These are phyloP conservation scores for Pseudocohnilembus persalinus DNA, from an alignment of 169 alveolate genomes.

Conservation along the genomic window DNA sequence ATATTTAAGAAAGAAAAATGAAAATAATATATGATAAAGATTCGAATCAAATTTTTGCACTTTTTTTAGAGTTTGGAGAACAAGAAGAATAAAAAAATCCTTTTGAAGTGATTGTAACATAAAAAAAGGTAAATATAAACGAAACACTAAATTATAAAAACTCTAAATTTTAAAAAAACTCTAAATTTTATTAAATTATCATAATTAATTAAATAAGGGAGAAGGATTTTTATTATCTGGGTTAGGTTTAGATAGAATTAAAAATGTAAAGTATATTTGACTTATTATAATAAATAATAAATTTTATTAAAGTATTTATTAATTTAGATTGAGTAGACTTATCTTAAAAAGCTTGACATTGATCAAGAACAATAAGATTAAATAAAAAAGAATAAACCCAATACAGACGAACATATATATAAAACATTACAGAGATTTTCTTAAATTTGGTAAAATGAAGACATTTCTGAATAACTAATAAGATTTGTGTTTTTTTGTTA, in stretches of 20 bases:
- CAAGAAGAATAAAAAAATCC: not conserved
- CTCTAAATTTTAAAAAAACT: too few relatives aligned
- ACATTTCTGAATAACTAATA: not conserved
- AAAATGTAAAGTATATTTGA: not conserved
- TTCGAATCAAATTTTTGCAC: not conserved
- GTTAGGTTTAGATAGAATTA: too few relatives aligned
- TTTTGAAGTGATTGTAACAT: not conserved
- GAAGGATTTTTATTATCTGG: not conserved
- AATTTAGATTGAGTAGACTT: too few relatives aligned
- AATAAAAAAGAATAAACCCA: not conserved
- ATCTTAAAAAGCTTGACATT: too few relatives aligned
- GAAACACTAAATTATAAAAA: too few relatives aligned
- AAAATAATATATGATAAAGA: not conserved
- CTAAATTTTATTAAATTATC: too few relatives aligned
- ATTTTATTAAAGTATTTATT: too few relatives aligned
- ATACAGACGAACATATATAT: not conserved
- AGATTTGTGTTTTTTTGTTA: not conserved
- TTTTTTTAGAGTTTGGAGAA: not conserved
- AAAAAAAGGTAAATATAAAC: not conserved
- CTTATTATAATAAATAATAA: too few relatives aligned
- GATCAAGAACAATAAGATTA: too few relatives aligned
- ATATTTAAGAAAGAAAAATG: not conserved
- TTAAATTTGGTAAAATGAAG: not conserved
- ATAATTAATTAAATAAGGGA: not conserved
- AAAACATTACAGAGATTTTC: not conserved